Percentiles rank a stretch among this genome's conserved stretches.
Evolutionary conservation across 2,329 filamentous ascomycete species (phyloP).

Genomic region (Rosellinia necatrix): DNA sequence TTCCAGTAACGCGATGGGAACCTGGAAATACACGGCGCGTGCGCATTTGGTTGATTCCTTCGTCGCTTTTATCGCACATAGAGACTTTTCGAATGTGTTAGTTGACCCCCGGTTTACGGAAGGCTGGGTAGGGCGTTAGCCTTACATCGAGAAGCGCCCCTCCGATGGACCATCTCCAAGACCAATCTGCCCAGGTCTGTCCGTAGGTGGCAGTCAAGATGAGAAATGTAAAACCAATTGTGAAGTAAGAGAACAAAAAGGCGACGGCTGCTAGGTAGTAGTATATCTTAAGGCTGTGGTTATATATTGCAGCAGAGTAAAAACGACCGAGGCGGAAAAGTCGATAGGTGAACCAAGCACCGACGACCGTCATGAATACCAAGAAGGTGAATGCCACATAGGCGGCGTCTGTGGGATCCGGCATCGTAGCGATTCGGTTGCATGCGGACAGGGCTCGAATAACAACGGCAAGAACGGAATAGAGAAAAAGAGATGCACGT

Average conservation of each 20-base stretch:
- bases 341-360: background rate
- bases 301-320: background rate
- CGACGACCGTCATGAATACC: background rate
- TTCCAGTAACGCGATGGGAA: background rate
- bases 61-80: conserved; percentile 2
- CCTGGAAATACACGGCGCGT: background rate
- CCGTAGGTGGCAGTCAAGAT: background rate
- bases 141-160: conserved; percentile 21
- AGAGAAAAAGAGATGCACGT: no score
- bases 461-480: no score
- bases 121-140: no score
- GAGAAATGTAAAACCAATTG: background rate
- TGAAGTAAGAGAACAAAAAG: background rate
- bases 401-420: background rate
- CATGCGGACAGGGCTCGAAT: background rate
- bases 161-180: conserved; percentile 15
- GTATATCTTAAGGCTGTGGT: background rate
- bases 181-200: conserved; percentile 6
- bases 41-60: background rate
- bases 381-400: conserved; percentile 15
- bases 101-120: background rate
- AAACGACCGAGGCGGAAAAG: background rate
- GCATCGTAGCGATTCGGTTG: background rate
- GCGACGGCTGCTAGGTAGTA: background rate
- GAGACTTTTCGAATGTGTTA: conserved; percentile 9